phyloP scores from a whole-genome alignment of 2,329 filamentous ascomycete genomes.

The Verticillium nubilum region DNA sequence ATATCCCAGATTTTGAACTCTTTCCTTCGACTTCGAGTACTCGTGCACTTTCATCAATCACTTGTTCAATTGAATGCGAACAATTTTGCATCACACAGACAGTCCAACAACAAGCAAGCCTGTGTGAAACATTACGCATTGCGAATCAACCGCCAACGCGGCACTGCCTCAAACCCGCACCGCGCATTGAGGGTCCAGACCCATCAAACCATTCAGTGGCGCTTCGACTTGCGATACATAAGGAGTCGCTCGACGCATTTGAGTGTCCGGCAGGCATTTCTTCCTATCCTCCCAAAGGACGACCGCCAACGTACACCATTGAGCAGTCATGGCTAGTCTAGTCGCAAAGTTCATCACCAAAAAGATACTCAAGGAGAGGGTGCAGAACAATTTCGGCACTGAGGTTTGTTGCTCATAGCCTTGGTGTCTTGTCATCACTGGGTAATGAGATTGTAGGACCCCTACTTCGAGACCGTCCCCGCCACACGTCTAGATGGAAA shows the following conservation, averaged over 20 bases:
- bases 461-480: conserved; percentile 79
- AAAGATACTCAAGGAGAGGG: conserved; percentile 50
- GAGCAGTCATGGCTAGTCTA: conserved; percentile 19
- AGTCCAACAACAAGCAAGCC: not conserved
- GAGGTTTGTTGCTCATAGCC: conserved; percentile 30
- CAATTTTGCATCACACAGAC: not conserved
- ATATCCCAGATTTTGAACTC: no score
- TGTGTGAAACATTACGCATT: not conserved
- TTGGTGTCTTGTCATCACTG: conserved; percentile 4
- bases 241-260: not conserved
- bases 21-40: no score
- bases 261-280: not conserved
- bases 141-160: not conserved
- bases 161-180: not conserved
- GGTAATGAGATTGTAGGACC: conserved; percentile 55
- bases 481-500: conserved; percentile 64
- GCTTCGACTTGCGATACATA: not conserved
- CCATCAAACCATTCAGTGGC: not conserved
- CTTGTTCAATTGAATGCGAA: not conserved
- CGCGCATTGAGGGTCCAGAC: not conserved
- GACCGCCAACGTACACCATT: not conserved
- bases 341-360: conserved; percentile 50
- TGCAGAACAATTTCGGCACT: conserved; percentile 53
- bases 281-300: not conserved
- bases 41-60: no score